Evolutionary conservation across 345 rosid genomes (phyloP).

Genomic region (Microthlaspi erraticum): DNA sequence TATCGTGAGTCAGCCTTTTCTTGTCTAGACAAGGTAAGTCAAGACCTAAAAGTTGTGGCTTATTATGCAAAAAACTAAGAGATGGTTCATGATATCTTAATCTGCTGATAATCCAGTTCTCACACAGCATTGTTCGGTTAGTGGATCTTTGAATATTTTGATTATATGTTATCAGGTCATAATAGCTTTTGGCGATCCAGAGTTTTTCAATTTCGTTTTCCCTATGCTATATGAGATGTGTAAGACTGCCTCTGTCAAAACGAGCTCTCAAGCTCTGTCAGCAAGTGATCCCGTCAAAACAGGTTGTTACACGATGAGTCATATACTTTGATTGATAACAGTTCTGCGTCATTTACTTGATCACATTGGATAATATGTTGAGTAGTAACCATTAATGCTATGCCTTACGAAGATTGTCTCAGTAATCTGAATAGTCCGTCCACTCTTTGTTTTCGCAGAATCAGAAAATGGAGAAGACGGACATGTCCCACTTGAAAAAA

Average conservation of each 20-base stretch:
- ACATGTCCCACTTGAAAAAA: conserved; percentile 66
- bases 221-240: conserved; percentile 74
- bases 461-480: conserved; percentile 57
- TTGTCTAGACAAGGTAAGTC: conserved; percentile 73
- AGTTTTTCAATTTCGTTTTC: conserved; percentile 71
- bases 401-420: conserved; percentile 6
- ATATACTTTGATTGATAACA: not conserved
- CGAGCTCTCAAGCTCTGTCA: conserved; percentile 48
- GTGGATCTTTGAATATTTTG: conserved; percentile 24
- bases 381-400: not conserved
- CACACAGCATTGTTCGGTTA: conserved; percentile 3
- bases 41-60: conserved; percentile 11
- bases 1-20: conserved; percentile 83
- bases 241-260: conserved; percentile 54
- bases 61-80: conserved; percentile 1
- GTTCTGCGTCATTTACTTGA: conserved; percentile 21
- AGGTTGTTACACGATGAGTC: conserved; percentile 53
- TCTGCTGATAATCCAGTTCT: conserved; percentile 10
- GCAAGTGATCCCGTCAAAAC: conserved; percentile 58
- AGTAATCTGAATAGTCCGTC: conserved; percentile 22
- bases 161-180: conserved; percentile 59
- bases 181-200: conserved; percentile 74
- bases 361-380: conserved; percentile 18
- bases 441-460: conserved; percentile 49
- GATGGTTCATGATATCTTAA: conserved; percentile 2